Percentiles rank a stretch among this genome's conserved stretches.
Conservation (phyloP, 2,329 filamentous ascomycete genomes). For the Fusarium coicis region DNA sequence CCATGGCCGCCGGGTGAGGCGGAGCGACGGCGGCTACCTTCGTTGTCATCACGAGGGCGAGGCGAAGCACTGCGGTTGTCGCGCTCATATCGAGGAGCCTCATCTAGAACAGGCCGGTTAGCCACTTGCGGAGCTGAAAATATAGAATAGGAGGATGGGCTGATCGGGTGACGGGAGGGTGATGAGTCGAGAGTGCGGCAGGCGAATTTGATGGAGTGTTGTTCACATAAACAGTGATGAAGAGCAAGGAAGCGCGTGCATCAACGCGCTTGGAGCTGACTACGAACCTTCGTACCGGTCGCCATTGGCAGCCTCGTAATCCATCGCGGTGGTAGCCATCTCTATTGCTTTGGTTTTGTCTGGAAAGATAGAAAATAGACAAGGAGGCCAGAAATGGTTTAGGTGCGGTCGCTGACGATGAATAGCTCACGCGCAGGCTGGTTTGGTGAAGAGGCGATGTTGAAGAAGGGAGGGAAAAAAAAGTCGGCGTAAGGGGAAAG, state of each 20-base stretch:
- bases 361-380: conserved; percentile 17
- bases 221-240: neutral
- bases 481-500: conserved; percentile 40
- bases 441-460: conserved; percentile 38
- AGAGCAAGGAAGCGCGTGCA: conserved; percentile 27
- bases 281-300: conserved; percentile 73
- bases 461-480: conserved; percentile 43
- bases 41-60: conserved; percentile 70
- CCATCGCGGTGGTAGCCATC: conserved; percentile 75
- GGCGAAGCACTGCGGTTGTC: conserved; percentile 75
- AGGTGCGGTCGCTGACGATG: conserved; percentile 39
- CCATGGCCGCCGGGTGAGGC: conserved; percentile 67
- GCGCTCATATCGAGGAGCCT: conserved; percentile 72
- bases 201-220: conserved; percentile 5
- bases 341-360: conserved; percentile 28
- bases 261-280: conserved; percentile 19
- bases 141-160: neutral
- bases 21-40: conserved; percentile 69
- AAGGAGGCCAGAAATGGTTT: conserved; percentile 28
- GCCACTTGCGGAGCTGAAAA: neutral
- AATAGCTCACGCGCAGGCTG: conserved; percentile 40
- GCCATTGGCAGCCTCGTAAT: conserved; percentile 75
- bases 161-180: neutral
- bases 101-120: conserved; percentile 58
- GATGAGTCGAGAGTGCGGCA: neutral